A percentile compares a stretch with the other conserved stretches of the same genome.
Evolutionary conservation across 2,329 filamentous ascomycete species (phyloP).

Genomic region (Aspergillus transmontanensis): DNA sequence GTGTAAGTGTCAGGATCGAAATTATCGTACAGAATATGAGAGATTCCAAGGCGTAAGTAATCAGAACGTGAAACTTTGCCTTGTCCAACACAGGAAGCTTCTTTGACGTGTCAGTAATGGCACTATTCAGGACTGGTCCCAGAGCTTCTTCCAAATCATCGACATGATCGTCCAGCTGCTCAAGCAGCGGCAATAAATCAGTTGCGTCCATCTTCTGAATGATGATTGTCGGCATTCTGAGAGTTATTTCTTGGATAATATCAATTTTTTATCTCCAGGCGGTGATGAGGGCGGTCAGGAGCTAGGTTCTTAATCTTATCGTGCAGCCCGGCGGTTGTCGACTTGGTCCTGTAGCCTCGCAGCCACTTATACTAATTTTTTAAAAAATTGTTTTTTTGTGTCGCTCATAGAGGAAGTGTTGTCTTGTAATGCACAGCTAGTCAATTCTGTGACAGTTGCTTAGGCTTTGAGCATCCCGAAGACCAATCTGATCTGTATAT

Average conservation of each 20-base stretch:
- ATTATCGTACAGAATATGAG: constrained; percentile 73
- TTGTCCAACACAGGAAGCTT: constrained; percentile 91
- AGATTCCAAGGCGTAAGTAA: constrained; percentile 87
- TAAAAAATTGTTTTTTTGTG: neutral
- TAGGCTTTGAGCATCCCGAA: neutral
- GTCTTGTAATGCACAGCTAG: neutral
- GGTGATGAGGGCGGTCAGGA: constrained; percentile 24
- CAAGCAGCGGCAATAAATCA: constrained; percentile 68
- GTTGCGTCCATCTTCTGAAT: constrained; percentile 51
- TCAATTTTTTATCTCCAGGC: constrained; percentile 25
- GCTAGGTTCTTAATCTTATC: neutral
- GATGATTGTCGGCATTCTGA: constrained; percentile 10
- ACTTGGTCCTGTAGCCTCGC: neutral
- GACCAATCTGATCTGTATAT: neutral
- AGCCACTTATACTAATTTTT: neutral
- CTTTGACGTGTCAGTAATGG: constrained; percentile 68
- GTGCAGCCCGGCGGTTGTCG: neutral
- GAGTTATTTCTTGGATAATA: neutral
- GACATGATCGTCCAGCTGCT: constrained; percentile 75
- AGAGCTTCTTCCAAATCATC: constrained; percentile 76
- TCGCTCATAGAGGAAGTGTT: neutral
- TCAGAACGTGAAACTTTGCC: constrained; percentile 87
- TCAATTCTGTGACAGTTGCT: neutral
- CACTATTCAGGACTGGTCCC: constrained; percentile 68
- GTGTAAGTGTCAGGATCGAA: neutral